Conservation (phyloP, 108 stramenopile genomes). For the Schizochytrium sp. region DNA sequence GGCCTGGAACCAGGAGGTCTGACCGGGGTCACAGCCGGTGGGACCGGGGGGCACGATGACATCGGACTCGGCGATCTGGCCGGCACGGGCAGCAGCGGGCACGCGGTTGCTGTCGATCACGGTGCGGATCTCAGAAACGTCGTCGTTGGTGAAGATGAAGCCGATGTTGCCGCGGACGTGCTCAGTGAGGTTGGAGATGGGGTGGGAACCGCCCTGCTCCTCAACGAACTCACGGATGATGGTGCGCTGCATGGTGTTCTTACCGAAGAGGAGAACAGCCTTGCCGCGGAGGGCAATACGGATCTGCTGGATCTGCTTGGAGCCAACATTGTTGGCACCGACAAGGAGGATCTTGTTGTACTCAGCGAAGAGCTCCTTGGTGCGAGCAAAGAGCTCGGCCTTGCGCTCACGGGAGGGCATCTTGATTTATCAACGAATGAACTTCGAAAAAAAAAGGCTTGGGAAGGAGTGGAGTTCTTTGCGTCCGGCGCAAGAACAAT, state of each 20-base stretch:
- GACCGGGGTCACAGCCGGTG: constrained; percentile 99
- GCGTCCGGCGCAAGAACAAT: constrained; percentile 60
- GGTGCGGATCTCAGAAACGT: constrained; percentile 88
- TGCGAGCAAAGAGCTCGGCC: constrained; percentile 59
- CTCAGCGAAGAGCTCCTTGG: constrained; percentile 48
- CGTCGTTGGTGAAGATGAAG: constrained; percentile 99
- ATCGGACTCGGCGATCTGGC: constrained; percentile 89
- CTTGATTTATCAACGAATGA: not conserved
- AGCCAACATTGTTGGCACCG: constrained; percentile 97
- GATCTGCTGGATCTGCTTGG: constrained; percentile 94
- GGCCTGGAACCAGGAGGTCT: constrained; percentile 99
- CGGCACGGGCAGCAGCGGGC: constrained; percentile 97
- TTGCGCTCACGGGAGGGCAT: constrained; percentile 60
- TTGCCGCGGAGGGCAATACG: constrained; percentile 89
- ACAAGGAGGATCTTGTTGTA: constrained; percentile 90
- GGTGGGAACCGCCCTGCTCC: constrained; percentile 88
- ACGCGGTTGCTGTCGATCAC: constrained; percentile 72
- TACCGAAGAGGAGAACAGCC: constrained; percentile 97
- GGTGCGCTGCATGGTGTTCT: constrained; percentile 99
- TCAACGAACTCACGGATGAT: constrained; percentile 89
- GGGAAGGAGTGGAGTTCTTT: not conserved
- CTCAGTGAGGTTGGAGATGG: constrained; percentile 81
- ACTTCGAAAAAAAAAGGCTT: not conserved
- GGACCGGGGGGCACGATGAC: constrained; percentile 96
- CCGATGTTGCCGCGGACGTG: constrained; percentile 95